Percentiles rank a stretch among this genome's conserved stretches.
phyloP scores from a whole-genome alignment of 202 grass and related monocot genomes.

The Dendrocalamus latiflorus region DNA sequence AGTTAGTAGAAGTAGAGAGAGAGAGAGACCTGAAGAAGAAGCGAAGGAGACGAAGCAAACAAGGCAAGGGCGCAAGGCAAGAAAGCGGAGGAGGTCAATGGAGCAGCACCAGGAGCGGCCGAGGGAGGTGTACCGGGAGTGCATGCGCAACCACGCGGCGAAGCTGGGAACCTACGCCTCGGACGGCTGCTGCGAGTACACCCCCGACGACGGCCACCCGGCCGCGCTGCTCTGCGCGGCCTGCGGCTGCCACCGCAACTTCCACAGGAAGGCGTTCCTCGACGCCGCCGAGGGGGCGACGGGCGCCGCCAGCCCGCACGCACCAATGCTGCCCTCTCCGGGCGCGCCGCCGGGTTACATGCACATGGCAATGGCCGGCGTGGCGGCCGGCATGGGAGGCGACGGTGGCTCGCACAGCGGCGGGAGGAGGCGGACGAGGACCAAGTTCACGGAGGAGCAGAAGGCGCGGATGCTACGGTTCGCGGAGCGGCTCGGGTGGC shows the following conservation, averaged over 20 bases:
- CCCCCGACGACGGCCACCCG: slow-evolving; percentile 51
- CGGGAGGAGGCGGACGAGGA: slow-evolving; percentile 57
- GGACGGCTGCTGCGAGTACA: slow-evolving; percentile 95
- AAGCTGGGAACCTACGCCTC: slow-evolving; percentile 83
- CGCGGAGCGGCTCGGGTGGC: slow-evolving; percentile 78
- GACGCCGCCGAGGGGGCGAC: neutral
- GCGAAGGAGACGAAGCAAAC: neutral
- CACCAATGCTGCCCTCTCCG: slow-evolving; percentile 30
- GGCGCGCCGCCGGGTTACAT: slow-evolving; percentile 29
- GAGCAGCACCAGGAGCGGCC: slow-evolving; percentile 46
- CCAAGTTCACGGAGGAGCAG: slow-evolving; percentile 85
- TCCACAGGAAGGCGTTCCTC: slow-evolving; percentile 65
- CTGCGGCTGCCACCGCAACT: slow-evolving; percentile 95
- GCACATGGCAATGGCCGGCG: slow-evolving; percentile 28
- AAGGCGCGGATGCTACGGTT: slow-evolving; percentile 68
- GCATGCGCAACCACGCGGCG: slow-evolving; percentile 93
- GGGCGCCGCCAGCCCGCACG: slow-evolving; percentile 9
- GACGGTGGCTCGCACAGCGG: slow-evolving; percentile 23
- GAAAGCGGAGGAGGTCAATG: slow-evolving; percentile 18
- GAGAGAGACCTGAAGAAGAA: neutral
- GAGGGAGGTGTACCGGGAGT: slow-evolving; percentile 79
- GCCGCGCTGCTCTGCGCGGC: slow-evolving; percentile 52
- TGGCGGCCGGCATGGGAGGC: neutral
- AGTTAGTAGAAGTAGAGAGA: neutral
- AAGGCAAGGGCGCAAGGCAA: neutral